phyloP scores from a whole-genome alignment of 805 yeast genomes.

The Teunomyces pallodes region DNA sequence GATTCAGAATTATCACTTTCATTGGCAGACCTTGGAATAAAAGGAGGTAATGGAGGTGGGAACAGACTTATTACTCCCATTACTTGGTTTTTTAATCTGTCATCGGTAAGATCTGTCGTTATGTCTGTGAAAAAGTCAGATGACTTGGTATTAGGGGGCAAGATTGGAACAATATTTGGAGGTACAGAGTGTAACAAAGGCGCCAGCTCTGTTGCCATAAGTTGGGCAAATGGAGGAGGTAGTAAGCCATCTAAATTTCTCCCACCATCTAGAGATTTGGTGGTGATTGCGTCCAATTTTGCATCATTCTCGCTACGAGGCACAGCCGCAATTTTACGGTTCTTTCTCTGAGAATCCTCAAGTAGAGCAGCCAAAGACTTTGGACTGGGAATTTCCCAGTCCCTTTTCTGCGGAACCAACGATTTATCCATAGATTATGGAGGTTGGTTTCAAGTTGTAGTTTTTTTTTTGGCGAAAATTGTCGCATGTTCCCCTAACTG shows the following conservation, averaged over 20 bases:
- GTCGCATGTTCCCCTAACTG: constrained; percentile 1
- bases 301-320: constrained; percentile 4
- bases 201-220: background rate
- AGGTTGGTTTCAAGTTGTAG: background rate
- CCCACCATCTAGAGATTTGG: background rate
- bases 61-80: constrained; percentile 22
- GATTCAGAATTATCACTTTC: constrained; percentile 1
- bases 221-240: background rate
- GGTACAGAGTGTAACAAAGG: constrained; percentile 34
- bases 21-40: constrained; percentile 16
- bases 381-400: constrained; percentile 14
- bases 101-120: constrained; percentile 11
- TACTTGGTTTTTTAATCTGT: constrained; percentile 18
- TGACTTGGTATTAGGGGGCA: constrained; percentile 28
- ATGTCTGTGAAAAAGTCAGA: constrained; percentile 38
- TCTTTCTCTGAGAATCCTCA: constrained; percentile 6
- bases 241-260: background rate
- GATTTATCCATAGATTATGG: constrained; percentile 2
- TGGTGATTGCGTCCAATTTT: constrained; percentile 3
- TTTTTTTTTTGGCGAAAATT: constrained; percentile 3
- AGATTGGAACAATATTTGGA: constrained; percentile 31
- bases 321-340: background rate
- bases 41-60: constrained; percentile 44
- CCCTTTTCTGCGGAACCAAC: constrained; percentile 8
- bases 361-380: constrained; percentile 11